Conservation (phyloP, 2,329 filamentous ascomycete species). For the Diaporthe citrichinensis region DNA sequence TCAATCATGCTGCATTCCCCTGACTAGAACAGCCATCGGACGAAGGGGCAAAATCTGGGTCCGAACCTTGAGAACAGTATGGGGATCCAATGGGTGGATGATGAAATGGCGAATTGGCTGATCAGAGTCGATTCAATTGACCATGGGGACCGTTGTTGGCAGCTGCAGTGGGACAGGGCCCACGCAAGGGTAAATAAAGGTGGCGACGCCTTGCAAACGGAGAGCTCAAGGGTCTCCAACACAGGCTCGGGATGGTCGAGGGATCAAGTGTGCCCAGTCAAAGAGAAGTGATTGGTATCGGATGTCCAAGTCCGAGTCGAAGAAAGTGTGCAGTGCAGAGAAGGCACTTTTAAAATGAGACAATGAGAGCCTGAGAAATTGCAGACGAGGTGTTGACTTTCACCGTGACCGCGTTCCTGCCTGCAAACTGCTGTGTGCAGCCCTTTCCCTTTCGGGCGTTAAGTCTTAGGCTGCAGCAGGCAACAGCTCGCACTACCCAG, state of each 20-base stretch:
- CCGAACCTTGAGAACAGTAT: not conserved
- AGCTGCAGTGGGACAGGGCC: not conserved
- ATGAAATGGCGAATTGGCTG: not conserved
- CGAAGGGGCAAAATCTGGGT: not conserved
- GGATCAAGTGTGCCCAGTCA: not conserved
- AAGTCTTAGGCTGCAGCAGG: slow-evolving; percentile 30
- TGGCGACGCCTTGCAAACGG: not conserved
- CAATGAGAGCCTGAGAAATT: not conserved
- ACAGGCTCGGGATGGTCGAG: not conserved
- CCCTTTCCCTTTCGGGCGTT: slow-evolving; percentile 17
- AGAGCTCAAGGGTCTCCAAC: not conserved
- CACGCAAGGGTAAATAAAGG: not conserved
- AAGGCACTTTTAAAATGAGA: not conserved
- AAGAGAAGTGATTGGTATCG: not conserved
- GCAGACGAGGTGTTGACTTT: not conserved
- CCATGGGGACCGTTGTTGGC: not conserved
- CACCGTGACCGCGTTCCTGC: slow-evolving; percentile 10
- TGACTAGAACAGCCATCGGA: no score
- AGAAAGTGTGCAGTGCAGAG: no score
- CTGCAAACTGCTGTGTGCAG: not conserved
- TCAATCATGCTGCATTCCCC: not conserved
- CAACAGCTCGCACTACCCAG: slow-evolving; percentile 8
- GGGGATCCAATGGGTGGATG: not conserved
- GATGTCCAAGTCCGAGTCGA: not conserved
- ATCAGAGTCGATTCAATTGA: not conserved